Evolutionary conservation across 768 basidiomycete species (phyloP).

Genomic region (Rhizopogon vesiculosus): DNA sequence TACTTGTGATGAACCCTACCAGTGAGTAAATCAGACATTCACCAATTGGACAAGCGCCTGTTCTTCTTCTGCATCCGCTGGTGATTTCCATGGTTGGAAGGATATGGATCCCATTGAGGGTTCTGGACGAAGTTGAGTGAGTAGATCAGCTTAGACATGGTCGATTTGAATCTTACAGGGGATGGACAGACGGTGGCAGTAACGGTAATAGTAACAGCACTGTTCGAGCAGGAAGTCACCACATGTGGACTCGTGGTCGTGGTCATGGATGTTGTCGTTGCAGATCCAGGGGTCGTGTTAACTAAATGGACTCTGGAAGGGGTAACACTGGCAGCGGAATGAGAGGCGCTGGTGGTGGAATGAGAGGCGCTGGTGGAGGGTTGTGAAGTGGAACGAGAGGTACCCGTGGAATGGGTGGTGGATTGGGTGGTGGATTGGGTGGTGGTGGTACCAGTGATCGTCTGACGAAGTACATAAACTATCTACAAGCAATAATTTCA

Average conservation of each 20-base stretch:
- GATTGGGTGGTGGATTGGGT: background rate
- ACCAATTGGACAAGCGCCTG: background rate
- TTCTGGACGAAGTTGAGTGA: background rate
- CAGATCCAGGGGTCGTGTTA: background rate
- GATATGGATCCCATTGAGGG: background rate
- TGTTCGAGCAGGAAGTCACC: background rate
- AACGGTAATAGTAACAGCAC: constrained; percentile 12
- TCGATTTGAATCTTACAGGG: constrained; percentile 5
- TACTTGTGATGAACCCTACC: background rate
- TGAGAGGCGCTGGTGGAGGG: background rate
- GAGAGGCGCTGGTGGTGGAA: background rate
- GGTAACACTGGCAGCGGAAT: background rate
- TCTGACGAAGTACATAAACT: background rate
- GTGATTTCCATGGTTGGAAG: background rate
- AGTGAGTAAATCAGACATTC: background rate
- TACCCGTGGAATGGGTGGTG: background rate
- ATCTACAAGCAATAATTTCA: background rate
- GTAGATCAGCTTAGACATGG: background rate
- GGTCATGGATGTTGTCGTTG: background rate
- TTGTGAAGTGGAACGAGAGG: background rate
- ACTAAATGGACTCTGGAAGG: background rate
- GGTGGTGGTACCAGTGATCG: background rate
- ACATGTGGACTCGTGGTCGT: background rate
- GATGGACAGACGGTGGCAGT: constrained; percentile 10
- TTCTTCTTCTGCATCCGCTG: background rate